phyloP scores from a whole-genome alignment of 2,329 filamentous ascomycete species.

The Trichoderma koningiopsis region DNA sequence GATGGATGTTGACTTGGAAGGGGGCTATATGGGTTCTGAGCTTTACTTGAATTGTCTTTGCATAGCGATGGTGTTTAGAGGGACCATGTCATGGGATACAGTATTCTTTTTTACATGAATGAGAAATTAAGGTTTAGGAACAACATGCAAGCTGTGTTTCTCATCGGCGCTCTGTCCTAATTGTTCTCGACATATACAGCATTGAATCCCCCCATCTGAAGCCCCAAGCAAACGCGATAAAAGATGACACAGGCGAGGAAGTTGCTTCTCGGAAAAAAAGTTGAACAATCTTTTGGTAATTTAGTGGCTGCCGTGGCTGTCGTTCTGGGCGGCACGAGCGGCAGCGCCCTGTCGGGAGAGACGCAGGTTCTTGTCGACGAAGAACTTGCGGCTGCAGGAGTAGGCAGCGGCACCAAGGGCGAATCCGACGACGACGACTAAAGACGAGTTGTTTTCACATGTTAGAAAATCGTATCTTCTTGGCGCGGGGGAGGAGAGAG shows the following conservation, averaged over 20 bases:
- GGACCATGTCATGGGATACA: slow-evolving; percentile 27
- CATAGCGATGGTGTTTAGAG: slow-evolving; percentile 53
- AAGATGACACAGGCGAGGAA: slow-evolving; percentile 19
- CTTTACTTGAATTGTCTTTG: slow-evolving; percentile 33
- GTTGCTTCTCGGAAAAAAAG: slow-evolving; percentile 13
- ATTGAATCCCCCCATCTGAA: slow-evolving; percentile 16
- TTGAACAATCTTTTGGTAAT: slow-evolving; percentile 3
- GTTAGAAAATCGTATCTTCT: slow-evolving; percentile 32
- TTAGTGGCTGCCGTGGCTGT: slow-evolving; percentile 28
- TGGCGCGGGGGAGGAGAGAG: not conserved
- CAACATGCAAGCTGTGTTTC: slow-evolving; percentile 24
- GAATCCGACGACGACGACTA: slow-evolving; percentile 85
- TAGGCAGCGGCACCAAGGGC: slow-evolving; percentile 80
- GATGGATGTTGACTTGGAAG: not conserved
- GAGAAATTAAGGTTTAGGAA: not conserved
- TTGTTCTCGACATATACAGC: slow-evolving; percentile 29
- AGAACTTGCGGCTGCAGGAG: slow-evolving; percentile 79
- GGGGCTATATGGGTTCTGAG: not conserved
- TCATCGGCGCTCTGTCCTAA: slow-evolving; percentile 28
- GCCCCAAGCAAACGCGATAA: slow-evolving; percentile 22
- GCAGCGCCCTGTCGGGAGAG: slow-evolving; percentile 68
- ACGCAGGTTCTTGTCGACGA: slow-evolving; percentile 89
- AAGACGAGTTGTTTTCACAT: slow-evolving; percentile 10
- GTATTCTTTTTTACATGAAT: slow-evolving; percentile 24
- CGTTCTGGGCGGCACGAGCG: slow-evolving; percentile 40